phyloP scores from a whole-genome alignment of 345 rosid species.

The Lepidium aucheri region DNA sequence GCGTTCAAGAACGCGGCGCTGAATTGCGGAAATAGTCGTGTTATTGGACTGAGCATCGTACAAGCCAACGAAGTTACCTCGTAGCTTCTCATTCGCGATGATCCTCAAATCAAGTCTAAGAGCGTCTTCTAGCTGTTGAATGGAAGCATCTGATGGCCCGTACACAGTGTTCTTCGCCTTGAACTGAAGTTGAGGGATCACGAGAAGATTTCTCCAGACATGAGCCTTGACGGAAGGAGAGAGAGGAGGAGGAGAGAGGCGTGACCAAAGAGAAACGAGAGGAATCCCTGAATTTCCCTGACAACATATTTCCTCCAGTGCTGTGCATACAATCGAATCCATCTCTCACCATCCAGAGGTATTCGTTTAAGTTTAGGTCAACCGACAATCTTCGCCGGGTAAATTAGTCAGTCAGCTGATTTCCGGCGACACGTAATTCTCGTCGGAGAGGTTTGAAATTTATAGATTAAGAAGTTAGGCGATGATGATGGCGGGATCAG shows the following conservation, averaged over 20 bases:
- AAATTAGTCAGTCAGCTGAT: neutral
- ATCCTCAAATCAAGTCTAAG: slow-evolving; percentile 45
- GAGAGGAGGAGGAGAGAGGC: slow-evolving; percentile 24
- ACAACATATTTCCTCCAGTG: slow-evolving; percentile 59
- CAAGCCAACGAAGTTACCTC: slow-evolving; percentile 60
- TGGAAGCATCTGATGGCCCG: slow-evolving; percentile 25
- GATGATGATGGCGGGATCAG: slow-evolving; percentile 18
- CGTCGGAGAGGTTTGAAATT: neutral
- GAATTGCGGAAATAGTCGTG: slow-evolving; percentile 30
- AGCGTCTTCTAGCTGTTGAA: slow-evolving; percentile 45
- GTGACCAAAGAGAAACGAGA: slow-evolving; percentile 38
- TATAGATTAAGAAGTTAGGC: neutral
- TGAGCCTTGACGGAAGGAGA: slow-evolving; percentile 32
- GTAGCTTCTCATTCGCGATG: slow-evolving; percentile 44
- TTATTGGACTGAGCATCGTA: slow-evolving; percentile 37
- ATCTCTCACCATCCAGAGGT: slow-evolving; percentile 14
- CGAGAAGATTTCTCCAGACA: slow-evolving; percentile 49
- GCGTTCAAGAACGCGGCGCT: slow-evolving; percentile 58
- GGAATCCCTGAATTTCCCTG: slow-evolving; percentile 44
- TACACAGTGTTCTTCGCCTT: slow-evolving; percentile 18
- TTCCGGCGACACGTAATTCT: neutral
- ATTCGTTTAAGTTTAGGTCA: slow-evolving; percentile 6
- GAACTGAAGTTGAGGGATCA: slow-evolving; percentile 48
- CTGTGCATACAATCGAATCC: slow-evolving; percentile 51
- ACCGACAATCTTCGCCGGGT: neutral